Evolutionary conservation across 2,329 filamentous ascomycete species (phyloP).

Genomic region (Tolypocladium nubicola): DNA sequence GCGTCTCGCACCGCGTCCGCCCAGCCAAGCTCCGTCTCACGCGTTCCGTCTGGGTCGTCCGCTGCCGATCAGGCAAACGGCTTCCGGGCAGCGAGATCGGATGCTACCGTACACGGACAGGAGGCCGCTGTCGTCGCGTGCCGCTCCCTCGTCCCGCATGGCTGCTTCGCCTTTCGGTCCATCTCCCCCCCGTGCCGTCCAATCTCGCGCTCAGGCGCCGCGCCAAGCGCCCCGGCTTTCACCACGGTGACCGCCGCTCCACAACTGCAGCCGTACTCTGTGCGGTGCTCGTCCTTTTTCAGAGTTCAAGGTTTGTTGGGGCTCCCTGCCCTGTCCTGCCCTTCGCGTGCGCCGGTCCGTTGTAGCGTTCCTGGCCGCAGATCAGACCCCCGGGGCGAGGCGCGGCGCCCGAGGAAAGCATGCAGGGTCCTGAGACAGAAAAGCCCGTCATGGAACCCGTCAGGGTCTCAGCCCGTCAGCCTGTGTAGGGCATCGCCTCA

Average conservation of each 20-base stretch:
- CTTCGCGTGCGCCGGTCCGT: background rate
- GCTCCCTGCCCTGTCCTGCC: background rate
- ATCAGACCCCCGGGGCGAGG: background rate
- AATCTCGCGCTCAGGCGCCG: background rate
- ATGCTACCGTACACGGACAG: background rate
- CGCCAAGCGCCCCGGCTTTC: background rate
- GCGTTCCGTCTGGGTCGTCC: no score
- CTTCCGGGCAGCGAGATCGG: no score
- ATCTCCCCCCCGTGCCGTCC: background rate
- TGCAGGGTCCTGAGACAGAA: background rate
- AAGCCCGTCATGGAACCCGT: background rate
- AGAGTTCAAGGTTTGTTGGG: background rate
- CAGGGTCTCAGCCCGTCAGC: background rate
- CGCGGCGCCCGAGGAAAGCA: background rate
- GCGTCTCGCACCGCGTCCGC: no score
- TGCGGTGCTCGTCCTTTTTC: background rate
- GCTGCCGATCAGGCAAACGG: no score
- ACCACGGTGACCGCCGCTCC: no score
- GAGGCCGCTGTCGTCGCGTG: background rate
- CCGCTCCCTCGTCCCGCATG: background rate
- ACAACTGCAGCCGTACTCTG: no score
- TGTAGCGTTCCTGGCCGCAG: background rate
- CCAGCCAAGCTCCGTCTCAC: no score
- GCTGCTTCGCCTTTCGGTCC: background rate
- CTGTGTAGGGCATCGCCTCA: background rate